Percentiles rank a stretch among this genome's conserved stretches.
Evolutionary conservation across 768 basidiomycete genomes (phyloP).

Genomic region (Boletus rufocinnamomeus): DNA sequence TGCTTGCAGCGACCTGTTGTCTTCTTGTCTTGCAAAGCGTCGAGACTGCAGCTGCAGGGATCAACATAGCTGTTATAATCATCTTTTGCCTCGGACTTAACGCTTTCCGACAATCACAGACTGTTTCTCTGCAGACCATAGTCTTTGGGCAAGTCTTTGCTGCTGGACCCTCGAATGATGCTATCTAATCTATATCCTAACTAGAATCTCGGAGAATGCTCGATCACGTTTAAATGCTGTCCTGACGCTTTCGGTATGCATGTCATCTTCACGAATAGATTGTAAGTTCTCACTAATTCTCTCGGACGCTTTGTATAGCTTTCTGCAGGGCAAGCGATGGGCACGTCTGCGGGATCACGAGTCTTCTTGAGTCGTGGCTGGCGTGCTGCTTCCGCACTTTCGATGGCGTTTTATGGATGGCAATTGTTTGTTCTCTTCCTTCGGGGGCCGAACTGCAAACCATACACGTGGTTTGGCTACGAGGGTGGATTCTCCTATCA

Average conservation of each 20-base stretch:
- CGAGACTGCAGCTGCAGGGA: constrained; percentile 40
- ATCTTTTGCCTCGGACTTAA: constrained; percentile 43
- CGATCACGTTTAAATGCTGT: constrained; percentile 34
- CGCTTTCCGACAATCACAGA: constrained; percentile 39
- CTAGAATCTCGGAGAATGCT: constrained; percentile 29
- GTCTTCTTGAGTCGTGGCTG: constrained; percentile 45
- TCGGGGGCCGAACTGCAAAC: constrained; percentile 39
- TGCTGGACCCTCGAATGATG: neutral
- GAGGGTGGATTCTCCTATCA: constrained; percentile 48
- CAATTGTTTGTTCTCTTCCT: constrained; percentile 37
- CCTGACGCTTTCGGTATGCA: constrained; percentile 29
- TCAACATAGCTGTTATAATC: constrained; percentile 39
- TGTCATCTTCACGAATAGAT: neutral
- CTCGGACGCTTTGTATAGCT: constrained; percentile 10
- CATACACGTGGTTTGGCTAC: constrained; percentile 58
- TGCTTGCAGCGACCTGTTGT: constrained; percentile 34
- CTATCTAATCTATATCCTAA: constrained; percentile 3
- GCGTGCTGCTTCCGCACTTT: constrained; percentile 34
- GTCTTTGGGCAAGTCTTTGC: constrained; percentile 22
- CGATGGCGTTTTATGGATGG: constrained; percentile 39
- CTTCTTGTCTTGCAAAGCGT: constrained; percentile 34
- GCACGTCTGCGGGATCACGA: constrained; percentile 42
- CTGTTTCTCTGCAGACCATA: constrained; percentile 35
- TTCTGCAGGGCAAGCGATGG: constrained; percentile 42
- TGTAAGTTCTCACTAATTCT: neutral